A percentile compares a stretch with the other conserved stretches of the same genome.
These are phyloP conservation scores for Xylaria sp. DNA, from an alignment of 2,329 filamentous ascomycete species.

Conservation along the genomic window DNA sequence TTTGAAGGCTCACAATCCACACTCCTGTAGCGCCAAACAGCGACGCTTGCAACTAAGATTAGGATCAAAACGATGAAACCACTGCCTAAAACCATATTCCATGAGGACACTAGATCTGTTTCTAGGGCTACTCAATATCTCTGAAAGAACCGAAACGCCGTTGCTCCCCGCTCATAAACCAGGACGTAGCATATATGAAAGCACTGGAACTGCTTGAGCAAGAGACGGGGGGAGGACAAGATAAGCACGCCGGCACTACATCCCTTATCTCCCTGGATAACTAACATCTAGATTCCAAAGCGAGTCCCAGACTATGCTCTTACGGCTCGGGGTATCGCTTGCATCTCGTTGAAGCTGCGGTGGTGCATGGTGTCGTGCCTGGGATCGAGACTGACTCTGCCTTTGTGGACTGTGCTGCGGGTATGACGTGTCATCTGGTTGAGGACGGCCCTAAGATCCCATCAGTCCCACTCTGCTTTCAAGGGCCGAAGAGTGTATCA, in stretches of 20 bases:
- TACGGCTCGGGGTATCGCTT: constrained; percentile 51
- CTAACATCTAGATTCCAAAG: constrained; percentile 70
- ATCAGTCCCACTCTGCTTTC: constrained; percentile 47
- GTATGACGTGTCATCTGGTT: constrained; percentile 38
- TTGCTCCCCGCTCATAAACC: constrained; percentile 12
- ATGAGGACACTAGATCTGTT: neutral
- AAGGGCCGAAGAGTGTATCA: constrained; percentile 63
- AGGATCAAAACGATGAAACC: neutral
- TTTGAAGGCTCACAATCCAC: neutral
- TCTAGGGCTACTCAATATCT: neutral
- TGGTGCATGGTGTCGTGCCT: constrained; percentile 33
- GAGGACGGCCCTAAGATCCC: constrained; percentile 43
- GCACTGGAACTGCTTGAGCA: neutral
- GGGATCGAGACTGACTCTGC: constrained; percentile 39
- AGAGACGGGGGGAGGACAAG: neutral
- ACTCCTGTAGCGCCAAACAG: neutral
- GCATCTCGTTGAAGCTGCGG: constrained; percentile 53
- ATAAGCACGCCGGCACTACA: neutral
- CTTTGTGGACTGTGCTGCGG: constrained; percentile 39
- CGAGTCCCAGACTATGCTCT: constrained; percentile 69
- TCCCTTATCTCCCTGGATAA: constrained; percentile 56
- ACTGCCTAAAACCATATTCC: neutral
- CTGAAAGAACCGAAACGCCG: constrained; percentile 12
- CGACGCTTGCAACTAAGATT: neutral
- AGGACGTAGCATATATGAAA: constrained; percentile 1